Evolutionary conservation across 2,329 filamentous ascomycete genomes (phyloP).

Genomic region (Teratosphaeria nubilosa): DNA sequence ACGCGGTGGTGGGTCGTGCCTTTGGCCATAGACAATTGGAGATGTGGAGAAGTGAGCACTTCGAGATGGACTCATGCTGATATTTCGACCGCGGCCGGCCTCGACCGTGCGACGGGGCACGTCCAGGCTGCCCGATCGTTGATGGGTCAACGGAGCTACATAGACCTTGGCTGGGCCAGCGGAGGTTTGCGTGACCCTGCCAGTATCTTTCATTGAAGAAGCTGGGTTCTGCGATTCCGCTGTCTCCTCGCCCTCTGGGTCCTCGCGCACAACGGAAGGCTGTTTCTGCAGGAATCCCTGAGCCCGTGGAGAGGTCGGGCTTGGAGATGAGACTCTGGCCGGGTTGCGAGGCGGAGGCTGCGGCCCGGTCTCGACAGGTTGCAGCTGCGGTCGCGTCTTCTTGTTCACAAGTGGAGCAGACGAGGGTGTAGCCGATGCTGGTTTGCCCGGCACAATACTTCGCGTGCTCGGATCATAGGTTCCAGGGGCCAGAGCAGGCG

Average conservation of each 20-base stretch:
- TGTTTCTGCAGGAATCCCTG: conserved; percentile 19
- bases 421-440: not conserved
- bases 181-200: conserved; percentile 10
- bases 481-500: conserved; percentile 12
- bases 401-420: not conserved
- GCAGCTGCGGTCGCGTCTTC: conserved; percentile 2
- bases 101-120: conserved; percentile 15
- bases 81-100: conserved; percentile 17
- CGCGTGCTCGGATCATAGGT: conserved; percentile 22
- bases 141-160: conserved; percentile 8
- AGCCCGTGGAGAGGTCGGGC: conserved; percentile 14
- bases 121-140: conserved; percentile 24
- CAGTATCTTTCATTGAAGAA: not conserved
- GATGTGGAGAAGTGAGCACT: conserved; percentile 56
- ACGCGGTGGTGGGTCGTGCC: conserved; percentile 58
- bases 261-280: conserved; percentile 25
- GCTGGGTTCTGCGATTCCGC: conserved; percentile 5
- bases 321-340: conserved; percentile 17
- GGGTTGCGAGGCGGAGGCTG: conserved; percentile 23
- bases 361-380: conserved; percentile 13
- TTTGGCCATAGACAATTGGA: conserved; percentile 47
- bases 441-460: conserved; percentile 16
- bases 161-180: conserved; percentile 17
- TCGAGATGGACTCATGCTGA: conserved; percentile 50
- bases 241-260: conserved; percentile 21